Evolutionary conservation across 768 basidiomycete species (phyloP), one percentile per base, ranked within the genome.

Genomic region (Cystofilobasidium bisporidii): DNA sequence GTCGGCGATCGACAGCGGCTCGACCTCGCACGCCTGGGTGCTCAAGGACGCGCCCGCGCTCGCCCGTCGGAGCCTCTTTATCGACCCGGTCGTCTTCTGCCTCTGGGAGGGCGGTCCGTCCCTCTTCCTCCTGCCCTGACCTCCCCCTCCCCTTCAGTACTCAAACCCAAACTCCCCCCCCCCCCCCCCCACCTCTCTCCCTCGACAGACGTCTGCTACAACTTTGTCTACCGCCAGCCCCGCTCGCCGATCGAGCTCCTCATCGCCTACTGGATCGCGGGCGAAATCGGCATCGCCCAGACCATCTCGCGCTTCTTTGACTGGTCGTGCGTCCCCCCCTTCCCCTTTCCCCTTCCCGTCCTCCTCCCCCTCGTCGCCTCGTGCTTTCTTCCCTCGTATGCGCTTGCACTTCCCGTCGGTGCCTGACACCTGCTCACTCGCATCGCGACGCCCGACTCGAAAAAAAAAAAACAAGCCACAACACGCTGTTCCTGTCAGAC

Each of bases 51-150:
- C 85, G 63, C 86, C 89, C 1, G 77, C 82, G 24, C 80, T 94
- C 72, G 78, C 87, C 56, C 78, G 79, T 1, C 82, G 91, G 3
- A 91, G 86, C 12, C 91, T 89, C 74, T 91, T 96, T 73, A 86
- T 92, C 38, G 93, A 98, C 74, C 91, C 93, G 12, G 77, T 79
- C 33, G 84, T 87, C 0, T 90, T 92, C 76, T 92, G 90, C 76
- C 84, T 87, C 9, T 97, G 91, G 91, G 92, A 96, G 82, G 91
- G 91, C 69, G 87, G 88, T 87, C 72, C 68, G 83, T 80, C 12
- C 45, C 24, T 40, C 22, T 26, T 55, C 30, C 36, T 4, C n/a
- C 36, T 48, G 58, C 33, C 50, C 14, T 67, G 40, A 45, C 15
- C 3, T 48, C 33, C 10, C 17, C 18, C n/a, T n/a, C n/a, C n/a